Base-by-base conservation (phyloP, 768 basidiomycete species). In the Amanita molliuscula region DNA sequence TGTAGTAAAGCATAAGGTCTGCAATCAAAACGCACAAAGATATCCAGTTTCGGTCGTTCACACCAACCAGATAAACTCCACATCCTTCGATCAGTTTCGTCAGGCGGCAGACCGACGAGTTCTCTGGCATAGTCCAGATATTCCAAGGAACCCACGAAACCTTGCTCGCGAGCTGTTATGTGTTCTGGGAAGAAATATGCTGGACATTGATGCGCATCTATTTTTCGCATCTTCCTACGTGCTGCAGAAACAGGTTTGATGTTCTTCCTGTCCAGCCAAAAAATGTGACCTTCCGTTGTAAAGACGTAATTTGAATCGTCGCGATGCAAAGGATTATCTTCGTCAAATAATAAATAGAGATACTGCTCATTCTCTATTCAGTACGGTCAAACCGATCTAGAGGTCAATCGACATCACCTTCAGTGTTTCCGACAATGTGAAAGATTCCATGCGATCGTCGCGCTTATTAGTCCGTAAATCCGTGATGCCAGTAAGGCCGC, bases 391-490 rank as follows among this genome's bases (percentile, higher is more conserved):
- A 42, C n/a, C 5, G 25, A 36, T 31, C 25, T 0, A 26, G 34
- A 35, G 33, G 21, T 29, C 21, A 23, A 13, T 35, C 65, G 28
- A 52, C 13, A 23, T 15, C 21, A 84, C 91, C 75, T 94, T 95
- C 42, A 96, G 68, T 0, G 92, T 92, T 67, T 95, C 94, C 3
- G 89, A 92, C 28, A 97, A 72, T n/a, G 81, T 81, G 63, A 98
- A 99, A 4, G 88, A 91, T 64, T 98, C 96, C 96, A 98, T 98
- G 53, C 95, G 78, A 59, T 98, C 91, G 55, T 94, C 91, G 15
- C 78, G 79, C 57, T 80, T 72, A 56, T 89, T 87, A 26, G 73
- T 81, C 36, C 83, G 73, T 2, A 97, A 74, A 64, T 96, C 87
- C 55, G 75, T 71, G 50, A 98, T 81, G 6, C 88, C 83, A 4